Conservation (phyloP, 2,329 filamentous ascomycete species). For the Claviceps arundinis region DNA sequence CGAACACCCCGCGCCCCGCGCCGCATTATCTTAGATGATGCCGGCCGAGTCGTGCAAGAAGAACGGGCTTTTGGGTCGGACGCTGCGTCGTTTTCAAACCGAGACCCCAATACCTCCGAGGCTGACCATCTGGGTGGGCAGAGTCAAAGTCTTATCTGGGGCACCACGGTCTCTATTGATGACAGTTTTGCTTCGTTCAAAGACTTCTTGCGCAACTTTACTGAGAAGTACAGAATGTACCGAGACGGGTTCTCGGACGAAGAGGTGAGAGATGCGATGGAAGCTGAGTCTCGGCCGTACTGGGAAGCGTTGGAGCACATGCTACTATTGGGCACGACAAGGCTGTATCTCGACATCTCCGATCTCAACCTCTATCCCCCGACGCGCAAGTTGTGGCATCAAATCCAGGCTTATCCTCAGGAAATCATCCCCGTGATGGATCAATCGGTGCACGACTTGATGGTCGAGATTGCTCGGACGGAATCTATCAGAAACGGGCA, state of each 20-base stretch:
- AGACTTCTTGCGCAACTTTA: slow-evolving; percentile 85
- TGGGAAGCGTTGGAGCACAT: slow-evolving; percentile 78
- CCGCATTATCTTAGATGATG: slow-evolving; percentile 46
- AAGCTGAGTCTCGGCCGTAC: slow-evolving; percentile 70
- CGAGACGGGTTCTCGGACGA: slow-evolving; percentile 70
- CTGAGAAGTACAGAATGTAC: slow-evolving; percentile 87
- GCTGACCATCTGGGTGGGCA: slow-evolving; percentile 75
- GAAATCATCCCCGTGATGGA: slow-evolving; percentile 97
- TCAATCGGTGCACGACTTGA: slow-evolving; percentile 81
- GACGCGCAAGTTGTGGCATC: slow-evolving; percentile 89
- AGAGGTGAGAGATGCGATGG: slow-evolving; percentile 55
- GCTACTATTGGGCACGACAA: slow-evolving; percentile 71
- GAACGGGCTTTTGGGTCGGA: slow-evolving; percentile 39
- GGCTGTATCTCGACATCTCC: slow-evolving; percentile 75
- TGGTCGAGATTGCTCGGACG: slow-evolving; percentile 76
- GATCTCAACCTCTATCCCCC: slow-evolving; percentile 89
- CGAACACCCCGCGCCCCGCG: slow-evolving; percentile 38
- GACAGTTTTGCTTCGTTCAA: slow-evolving; percentile 82
- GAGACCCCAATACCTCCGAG: slow-evolving; percentile 78
- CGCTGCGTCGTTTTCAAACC: slow-evolving; percentile 45
- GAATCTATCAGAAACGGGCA: slow-evolving; percentile 59
- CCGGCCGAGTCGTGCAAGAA: slow-evolving; percentile 44
- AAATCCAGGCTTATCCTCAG: slow-evolving; percentile 84
- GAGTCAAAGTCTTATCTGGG: slow-evolving; percentile 81
- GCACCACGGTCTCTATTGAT: slow-evolving; percentile 87